Percentiles rank a stretch among this genome's conserved stretches.
phyloP scores from a whole-genome alignment of 2,329 filamentous ascomycete species.

The Pseudogymnoascus sp. region DNA sequence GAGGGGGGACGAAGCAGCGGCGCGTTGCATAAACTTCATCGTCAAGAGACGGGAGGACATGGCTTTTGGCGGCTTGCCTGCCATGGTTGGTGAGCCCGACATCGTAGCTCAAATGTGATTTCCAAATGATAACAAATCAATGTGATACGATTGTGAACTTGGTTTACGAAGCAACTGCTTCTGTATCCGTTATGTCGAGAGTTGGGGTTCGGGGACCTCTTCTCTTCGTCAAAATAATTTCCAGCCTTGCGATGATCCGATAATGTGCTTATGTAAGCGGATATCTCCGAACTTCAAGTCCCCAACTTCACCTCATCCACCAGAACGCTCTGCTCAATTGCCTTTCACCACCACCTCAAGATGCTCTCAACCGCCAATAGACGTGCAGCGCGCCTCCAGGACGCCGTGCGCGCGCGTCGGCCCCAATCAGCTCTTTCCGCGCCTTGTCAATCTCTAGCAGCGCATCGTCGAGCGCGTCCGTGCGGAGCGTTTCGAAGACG shows the following conservation, averaged over 20 bases:
- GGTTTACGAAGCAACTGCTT: neutral
- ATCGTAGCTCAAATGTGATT: slow-evolving; percentile 22
- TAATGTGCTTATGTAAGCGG: slow-evolving; percentile 3
- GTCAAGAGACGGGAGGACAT: slow-evolving; percentile 86
- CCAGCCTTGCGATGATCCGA: slow-evolving; percentile 2
- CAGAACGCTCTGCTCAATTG: slow-evolving; percentile 3
- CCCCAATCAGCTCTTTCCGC: neutral
- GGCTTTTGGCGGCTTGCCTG: slow-evolving; percentile 50
- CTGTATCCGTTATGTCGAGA: neutral
- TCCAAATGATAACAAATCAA: neutral
- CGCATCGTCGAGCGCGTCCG: slow-evolving; percentile 35
- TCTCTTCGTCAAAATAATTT: slow-evolving; percentile 1
- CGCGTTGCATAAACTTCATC: slow-evolving; percentile 98
- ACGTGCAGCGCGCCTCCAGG: slow-evolving; percentile 1
- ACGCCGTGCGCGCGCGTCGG: slow-evolving; percentile 2
- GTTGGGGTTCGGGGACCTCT: neutral
- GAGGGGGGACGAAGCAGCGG: slow-evolving; percentile 53
- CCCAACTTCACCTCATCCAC: neutral
- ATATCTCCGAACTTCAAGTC: neutral
- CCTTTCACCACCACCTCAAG: neutral
- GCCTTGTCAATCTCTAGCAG: slow-evolving; percentile 15
- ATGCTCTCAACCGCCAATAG: slow-evolving; percentile 5
- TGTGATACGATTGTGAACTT: neutral
- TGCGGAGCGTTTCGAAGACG: slow-evolving; percentile 40
- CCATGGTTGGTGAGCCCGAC: slow-evolving; percentile 32